Evolutionary conservation across 257 asterid species (phyloP), one percentile per base, ranked within the genome.

Genomic region (Capsicum pubescens): DNA sequence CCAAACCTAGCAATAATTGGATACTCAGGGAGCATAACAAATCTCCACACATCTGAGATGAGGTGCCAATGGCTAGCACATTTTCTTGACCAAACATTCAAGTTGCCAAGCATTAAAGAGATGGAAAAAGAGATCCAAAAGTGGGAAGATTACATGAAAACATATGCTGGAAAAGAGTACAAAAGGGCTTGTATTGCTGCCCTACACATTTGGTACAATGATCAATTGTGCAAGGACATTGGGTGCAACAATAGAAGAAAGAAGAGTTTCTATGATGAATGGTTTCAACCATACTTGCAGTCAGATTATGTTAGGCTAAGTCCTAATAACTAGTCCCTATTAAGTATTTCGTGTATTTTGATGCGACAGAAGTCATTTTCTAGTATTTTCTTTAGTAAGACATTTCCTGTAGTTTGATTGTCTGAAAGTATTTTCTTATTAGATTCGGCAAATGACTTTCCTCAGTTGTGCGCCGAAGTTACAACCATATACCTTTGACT

Each of bases 1-100:
- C 97, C 97, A 74, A 94, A 91, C 16, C 82, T 93, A 14, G 97
- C 90, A 0, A 86, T 90, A 3, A 83, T 93, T 16, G 97, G 97
- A 7, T 91, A 87, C 84, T 83, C 95, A 0, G 97, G 91, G 83
- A 87, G 93, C 13, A 72, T 88, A 3, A 60, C 90, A 8, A 90
- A 89, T 83, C 52, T 93, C 0, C 84, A 87, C 81, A 81, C 86
- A 9, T 77, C 54, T 1, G 90, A 88, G 64, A 83, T 88, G 82
- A 85, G 32, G 32, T 26, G 32, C 32, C 32, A 26, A 26, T 26
- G 32, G 32, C 32, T 26, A 26, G 32, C 32, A 26, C 32, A 26
- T 26, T 26, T 26, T 26, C 32, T 26, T 26, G 32, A 26, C 32
- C 32, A 26, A 26, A 26, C 32, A 26, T 26, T 26, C 32, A 26